Base-by-base conservation (phyloP, 345 rosid genomes). In the Mercurialis annua region DNA sequence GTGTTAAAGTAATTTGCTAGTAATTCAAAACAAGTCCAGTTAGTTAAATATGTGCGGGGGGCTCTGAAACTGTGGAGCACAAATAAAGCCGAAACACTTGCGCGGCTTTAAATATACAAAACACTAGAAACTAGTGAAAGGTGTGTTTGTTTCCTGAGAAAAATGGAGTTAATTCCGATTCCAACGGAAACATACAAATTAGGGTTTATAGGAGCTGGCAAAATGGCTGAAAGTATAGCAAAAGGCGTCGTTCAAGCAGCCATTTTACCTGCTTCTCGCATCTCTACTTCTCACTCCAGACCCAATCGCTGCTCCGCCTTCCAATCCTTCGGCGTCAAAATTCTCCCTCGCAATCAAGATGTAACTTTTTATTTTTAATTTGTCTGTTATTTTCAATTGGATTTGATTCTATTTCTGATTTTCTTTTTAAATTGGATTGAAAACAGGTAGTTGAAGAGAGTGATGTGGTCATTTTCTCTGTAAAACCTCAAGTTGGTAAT, bases 151-250 rank as follows among this genome's bases (percentile, higher is more conserved):
- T 70, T 27, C 14, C 50, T n/a, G 40, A 30, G 62, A 20, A 38
- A 57, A 18, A 87, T 86, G 91, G 89, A 83, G 78, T 58, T 65
- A 5, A n/a, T 61, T 59, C 81, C 84, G 5, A 83, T 85, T 24
- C 76, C 82, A 6, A 14, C 58, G 48, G 91, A 85, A 17, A 78
- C 81, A 23, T 90, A 71, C 76, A 71, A 61, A 30, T 8, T 91
- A 1, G 98, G 96, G 16, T 87, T 93, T 73, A 72, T 93, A 17
- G 96, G 97, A 69, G 94, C 97, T 0, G 97, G 98, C 15, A 93
- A 90, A 68, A 82, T 93, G 92, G 98, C 98, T 0, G 93, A 92
- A 88, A 84, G 90, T 76, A 92, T 92, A 16, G 96, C 92, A 16
- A 85, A 82, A 76, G 98, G 98, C 26, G 83, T 88, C 33, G 90